Percentiles rank a stretch among this genome's conserved stretches.
These are phyloP conservation scores for Aspergillus jensenii DNA, from an alignment of 2,329 filamentous ascomycete species.

Conservation along the genomic window DNA sequence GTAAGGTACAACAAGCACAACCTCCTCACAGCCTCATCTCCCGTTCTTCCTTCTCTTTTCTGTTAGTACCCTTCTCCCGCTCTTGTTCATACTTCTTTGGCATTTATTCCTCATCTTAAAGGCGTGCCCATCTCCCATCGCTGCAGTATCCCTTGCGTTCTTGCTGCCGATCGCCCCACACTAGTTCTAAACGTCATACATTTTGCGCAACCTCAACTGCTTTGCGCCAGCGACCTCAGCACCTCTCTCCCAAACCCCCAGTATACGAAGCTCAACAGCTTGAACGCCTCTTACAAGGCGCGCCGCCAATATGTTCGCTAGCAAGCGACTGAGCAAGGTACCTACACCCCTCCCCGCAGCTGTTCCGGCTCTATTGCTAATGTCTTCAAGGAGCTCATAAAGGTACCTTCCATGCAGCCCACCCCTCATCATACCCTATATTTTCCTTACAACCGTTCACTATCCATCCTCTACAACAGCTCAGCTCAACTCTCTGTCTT, in stretches of 20 bases:
- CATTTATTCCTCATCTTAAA: not conserved
- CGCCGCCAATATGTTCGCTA: slow-evolving; percentile 47
- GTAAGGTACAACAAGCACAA: not conserved
- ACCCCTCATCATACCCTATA: not conserved
- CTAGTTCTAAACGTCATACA: slow-evolving; percentile 24
- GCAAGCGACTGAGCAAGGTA: slow-evolving; percentile 50
- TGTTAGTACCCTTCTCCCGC: not conserved
- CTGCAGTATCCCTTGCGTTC: not conserved
- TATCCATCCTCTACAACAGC: not conserved
- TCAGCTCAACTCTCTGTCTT: not conserved
- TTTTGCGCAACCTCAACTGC: slow-evolving; percentile 1
- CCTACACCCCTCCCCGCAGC: not conserved
- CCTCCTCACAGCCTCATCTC: not conserved
- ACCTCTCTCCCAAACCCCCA: not conserved
- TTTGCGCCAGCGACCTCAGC: not conserved
- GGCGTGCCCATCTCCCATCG: not conserved
- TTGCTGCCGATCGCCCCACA: slow-evolving; percentile 15
- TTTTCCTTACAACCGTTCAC: not conserved
- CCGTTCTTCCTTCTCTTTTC: not conserved
- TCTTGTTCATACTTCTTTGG: not conserved
- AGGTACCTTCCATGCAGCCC: slow-evolving; percentile 43
- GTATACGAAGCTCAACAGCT: not conserved
- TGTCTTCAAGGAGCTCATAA: slow-evolving; percentile 51
- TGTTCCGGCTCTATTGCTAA: slow-evolving; percentile 20
- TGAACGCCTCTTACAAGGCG: not conserved